A percentile compares a stretch with the other conserved stretches of the same genome.
phyloP scores from a whole-genome alignment of 345 rosid species.

The Eucalyptus coolabah region DNA sequence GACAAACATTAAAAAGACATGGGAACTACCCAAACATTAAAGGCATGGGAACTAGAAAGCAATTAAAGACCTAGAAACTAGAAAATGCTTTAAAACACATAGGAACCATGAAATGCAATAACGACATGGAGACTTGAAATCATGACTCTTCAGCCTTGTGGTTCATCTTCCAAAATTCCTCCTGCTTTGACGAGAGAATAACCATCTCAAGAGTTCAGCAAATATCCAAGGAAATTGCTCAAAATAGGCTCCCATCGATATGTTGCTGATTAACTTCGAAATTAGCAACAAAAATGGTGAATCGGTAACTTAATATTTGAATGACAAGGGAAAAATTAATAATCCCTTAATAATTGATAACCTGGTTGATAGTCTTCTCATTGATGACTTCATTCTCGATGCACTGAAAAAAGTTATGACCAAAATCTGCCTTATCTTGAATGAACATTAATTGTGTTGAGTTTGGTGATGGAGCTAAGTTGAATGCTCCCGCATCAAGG shows the following conservation, averaged over 20 bases:
- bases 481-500: not conserved
- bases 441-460: not conserved
- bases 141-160: not conserved
- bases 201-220: not conserved
- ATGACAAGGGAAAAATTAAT: not conserved
- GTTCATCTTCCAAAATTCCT: not conserved
- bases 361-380: not conserved
- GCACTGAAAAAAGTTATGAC: not conserved
- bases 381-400: not conserved
- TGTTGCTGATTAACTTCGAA: not conserved
- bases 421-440: not conserved
- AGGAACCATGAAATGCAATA: not conserved
- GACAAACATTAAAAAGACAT: not conserved
- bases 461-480: not conserved
- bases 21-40: not conserved
- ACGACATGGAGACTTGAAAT: not conserved
- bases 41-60: not conserved
- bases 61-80: not conserved
- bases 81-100: not conserved
- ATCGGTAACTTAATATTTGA: not conserved
- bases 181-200: not conserved
- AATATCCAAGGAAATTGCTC: not conserved
- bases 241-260: not conserved
- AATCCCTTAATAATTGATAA: not conserved
- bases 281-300: not conserved